phyloP scores from a whole-genome alignment of 106 monocot genomes.

The Apostasia shenzhenica region DNA sequence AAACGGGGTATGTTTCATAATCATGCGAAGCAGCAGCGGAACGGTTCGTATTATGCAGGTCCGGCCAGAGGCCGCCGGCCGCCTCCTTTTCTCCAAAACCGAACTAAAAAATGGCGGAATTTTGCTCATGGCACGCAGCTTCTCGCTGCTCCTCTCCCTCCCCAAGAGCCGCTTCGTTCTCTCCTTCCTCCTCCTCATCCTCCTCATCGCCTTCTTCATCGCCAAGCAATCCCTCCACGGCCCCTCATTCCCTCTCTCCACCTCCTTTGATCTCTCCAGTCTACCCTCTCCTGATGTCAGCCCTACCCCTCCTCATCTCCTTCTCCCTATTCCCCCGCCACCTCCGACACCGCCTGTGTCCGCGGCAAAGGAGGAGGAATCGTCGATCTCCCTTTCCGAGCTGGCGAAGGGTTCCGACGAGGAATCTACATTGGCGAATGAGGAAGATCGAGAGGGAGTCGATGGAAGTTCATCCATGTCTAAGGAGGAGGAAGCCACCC shows the following conservation, averaged over 20 bases:
- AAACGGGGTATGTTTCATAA: too few relatives aligned
- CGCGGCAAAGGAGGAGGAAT: neutral
- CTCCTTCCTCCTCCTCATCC: constrained; percentile 9
- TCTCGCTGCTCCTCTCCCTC: neutral
- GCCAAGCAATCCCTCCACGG: neutral
- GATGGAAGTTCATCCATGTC: neutral
- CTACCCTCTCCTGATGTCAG: neutral
- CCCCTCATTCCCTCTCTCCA: constrained; percentile 4
- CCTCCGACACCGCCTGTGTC: neutral
- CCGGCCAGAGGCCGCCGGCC: neutral
- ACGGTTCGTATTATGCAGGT: too few relatives aligned
- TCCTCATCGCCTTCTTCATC: constrained; percentile 6
- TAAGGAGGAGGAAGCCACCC: neutral
- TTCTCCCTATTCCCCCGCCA: neutral
- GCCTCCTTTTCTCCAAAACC: neutral
- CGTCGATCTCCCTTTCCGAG: neutral
- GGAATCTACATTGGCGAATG: neutral
- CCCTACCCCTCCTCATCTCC: neutral
- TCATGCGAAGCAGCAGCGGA: too few relatives aligned
- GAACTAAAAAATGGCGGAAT: neutral
- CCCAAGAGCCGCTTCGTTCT: neutral
- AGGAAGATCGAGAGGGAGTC: neutral
- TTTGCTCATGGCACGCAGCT: constrained; percentile 1
- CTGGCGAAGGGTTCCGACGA: neutral
- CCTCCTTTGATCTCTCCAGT: constrained; percentile 11